Evolutionary conservation across 169 alveolate species (phyloP).

Genomic region (Eimeria zaria): DNA sequence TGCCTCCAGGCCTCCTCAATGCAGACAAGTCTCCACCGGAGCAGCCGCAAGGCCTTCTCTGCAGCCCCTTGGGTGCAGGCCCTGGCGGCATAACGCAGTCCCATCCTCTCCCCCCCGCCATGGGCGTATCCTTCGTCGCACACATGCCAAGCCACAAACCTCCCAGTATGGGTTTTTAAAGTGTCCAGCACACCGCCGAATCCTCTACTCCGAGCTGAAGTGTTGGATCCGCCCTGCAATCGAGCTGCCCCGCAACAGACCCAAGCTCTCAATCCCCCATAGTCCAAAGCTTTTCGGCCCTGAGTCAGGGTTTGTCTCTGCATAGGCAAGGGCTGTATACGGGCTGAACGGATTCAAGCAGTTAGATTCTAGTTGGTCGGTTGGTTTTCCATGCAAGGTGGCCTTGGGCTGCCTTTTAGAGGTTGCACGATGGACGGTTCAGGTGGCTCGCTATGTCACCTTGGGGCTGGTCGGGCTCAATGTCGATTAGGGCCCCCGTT

Average conservation of each 20-base stretch:
- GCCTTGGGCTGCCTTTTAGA: background rate
- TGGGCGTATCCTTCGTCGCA: slow-evolving; percentile 16
- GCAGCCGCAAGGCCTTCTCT: slow-evolving; percentile 74
- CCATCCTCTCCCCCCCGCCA: slow-evolving; percentile 39
- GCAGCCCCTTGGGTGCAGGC: slow-evolving; percentile 76
- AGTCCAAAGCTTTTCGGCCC: background rate
- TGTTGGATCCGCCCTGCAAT: background rate
- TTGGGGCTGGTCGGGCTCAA: slow-evolving; percentile 50
- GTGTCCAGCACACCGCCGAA: background rate
- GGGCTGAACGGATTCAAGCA: background rate
- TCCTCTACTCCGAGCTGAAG: background rate
- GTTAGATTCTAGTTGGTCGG: background rate
- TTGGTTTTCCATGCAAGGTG: background rate
- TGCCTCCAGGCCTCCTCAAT: slow-evolving; percentile 84
- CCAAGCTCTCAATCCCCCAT: background rate
- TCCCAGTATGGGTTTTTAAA: background rate
- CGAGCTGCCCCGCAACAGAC: background rate
- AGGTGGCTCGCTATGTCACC: slow-evolving; percentile 11
- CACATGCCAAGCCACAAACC: background rate
- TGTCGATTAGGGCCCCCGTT: slow-evolving; percentile 68
- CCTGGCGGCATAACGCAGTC: slow-evolving; percentile 68
- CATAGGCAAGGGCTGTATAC: background rate
- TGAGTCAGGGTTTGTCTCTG: background rate
- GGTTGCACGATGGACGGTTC: background rate
- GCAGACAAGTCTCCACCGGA: slow-evolving; percentile 80